Base-by-base conservation (phyloP, 345 rosid genomes). In the Eucalyptus marginata region DNA sequence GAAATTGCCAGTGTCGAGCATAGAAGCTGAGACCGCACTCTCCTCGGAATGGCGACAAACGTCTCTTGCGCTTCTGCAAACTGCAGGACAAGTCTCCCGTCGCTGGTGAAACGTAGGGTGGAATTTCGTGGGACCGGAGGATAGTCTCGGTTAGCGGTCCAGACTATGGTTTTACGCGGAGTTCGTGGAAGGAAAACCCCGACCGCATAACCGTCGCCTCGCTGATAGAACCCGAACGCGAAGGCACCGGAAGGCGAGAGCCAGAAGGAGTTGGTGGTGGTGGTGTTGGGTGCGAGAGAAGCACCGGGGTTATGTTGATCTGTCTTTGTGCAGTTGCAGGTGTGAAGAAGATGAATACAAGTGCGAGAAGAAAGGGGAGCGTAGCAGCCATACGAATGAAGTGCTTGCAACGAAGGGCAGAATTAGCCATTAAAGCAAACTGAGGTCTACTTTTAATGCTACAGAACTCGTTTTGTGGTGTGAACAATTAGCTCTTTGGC, bases 1-100 rank as follows among this genome's bases (percentile, higher is more conserved):
- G 9, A 93, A 91, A 49, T 93, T 92, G 27, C 92, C 94, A 0
- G 90, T 88, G 86, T 92, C 90, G 22, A 91, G 90, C 90, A 92
- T 89, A 83, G 91, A 91, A 86, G 92, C 94, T 8, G 87, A 93
- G 27, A 80, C 89, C 6, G 88, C 88, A 1, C 86, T 5, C 20
- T 86, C 66, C 8, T 2, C 7, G 56, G n/a, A 86, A 31, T 17
- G 20, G 88, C 88, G 24, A 91, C 40, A 6, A 9, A 11, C 27
- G 3, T 87, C 13, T 84, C 84, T n/a, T 89, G 71, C 18, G 52
- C 62, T 49, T 40, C 47, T 40, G 83, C 1, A 10, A 44, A 40
- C 49, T 43, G 87, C 79, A 93, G 51, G 54, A 89, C 13, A 29
- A 92, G 90, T 10, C 36, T 27, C 22, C 92, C 91, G 13, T 90